Conservation (phyloP, 768 basidiomycete species). For the Rhodotorula graminis region DNA sequence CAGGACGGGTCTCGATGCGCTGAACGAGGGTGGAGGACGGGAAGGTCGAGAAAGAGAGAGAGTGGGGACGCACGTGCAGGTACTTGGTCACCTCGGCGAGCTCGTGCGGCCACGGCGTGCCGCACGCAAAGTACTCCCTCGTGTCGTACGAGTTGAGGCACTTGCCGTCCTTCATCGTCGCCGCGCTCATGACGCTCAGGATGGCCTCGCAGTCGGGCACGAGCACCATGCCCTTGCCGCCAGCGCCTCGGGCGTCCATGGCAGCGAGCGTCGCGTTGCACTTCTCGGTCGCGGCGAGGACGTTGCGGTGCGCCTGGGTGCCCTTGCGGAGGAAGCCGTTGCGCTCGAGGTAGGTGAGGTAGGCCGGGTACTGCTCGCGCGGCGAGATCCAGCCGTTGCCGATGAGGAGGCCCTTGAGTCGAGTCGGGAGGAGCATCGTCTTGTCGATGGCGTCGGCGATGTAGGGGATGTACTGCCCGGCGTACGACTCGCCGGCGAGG, state of each 20-base stretch:
- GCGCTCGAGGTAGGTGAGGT: slow-evolving; percentile 65
- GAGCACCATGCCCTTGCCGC: slow-evolving; percentile 50
- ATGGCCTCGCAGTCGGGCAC: slow-evolving; percentile 61
- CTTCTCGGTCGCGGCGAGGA: slow-evolving; percentile 57
- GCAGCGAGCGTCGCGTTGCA: slow-evolving; percentile 56
- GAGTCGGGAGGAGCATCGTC: slow-evolving; percentile 26
- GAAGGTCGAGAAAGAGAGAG: neutral
- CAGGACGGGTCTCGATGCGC: too few species aligned
- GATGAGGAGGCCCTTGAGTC: slow-evolving; percentile 67
- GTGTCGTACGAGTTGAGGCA: slow-evolving; percentile 95
- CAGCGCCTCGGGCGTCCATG: slow-evolving; percentile 24
- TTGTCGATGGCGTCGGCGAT: slow-evolving; percentile 59
- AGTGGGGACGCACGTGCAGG: slow-evolving; percentile 58
- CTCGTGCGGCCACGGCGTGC: slow-evolving; percentile 94
- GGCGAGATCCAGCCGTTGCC: slow-evolving; percentile 99
- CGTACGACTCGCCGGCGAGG: slow-evolving; percentile 90
- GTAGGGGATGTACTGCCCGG: slow-evolving; percentile 96
- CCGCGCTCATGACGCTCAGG: slow-evolving; percentile 49
- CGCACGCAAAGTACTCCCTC: slow-evolving; percentile 76
- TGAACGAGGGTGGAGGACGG: neutral
- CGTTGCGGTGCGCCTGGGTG: slow-evolving; percentile 61
- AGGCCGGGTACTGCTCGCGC: slow-evolving; percentile 78
- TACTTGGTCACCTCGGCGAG: slow-evolving; percentile 70
- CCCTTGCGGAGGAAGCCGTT: slow-evolving; percentile 69
- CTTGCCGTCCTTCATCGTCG: slow-evolving; percentile 54